phyloP scores from a whole-genome alignment of 192 early-diverging fungal species.

The Helicostylum pulchrum region DNA sequence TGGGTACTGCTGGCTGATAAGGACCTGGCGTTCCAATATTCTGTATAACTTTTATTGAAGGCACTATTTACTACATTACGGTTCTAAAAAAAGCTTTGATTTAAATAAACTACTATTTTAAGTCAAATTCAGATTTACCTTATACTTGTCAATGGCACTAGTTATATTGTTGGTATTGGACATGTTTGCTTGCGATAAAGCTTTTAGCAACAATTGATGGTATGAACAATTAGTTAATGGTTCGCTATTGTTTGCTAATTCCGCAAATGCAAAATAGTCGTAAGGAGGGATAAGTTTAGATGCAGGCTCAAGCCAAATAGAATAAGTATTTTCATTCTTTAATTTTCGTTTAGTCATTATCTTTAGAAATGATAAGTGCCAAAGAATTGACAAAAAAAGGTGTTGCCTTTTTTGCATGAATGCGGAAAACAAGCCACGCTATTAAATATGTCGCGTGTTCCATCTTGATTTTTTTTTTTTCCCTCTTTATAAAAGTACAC shows the following conservation, averaged over 20 bases:
- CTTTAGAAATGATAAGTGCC: not conserved
- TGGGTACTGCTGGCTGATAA: too few species aligned
- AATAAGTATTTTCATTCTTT: constrained; percentile 6
- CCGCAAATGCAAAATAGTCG: constrained; percentile 5
- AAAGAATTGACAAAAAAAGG: too few species aligned
- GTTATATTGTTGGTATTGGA: constrained; percentile 4
- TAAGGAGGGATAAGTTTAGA: not conserved
- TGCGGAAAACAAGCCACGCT: too few species aligned
- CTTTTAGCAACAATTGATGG: constrained; percentile 2
- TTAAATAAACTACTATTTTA: constrained; percentile 1
- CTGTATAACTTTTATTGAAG: too few species aligned
- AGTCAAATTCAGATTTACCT: constrained; percentile 5
- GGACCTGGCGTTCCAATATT: not conserved
- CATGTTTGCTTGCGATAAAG: not conserved
- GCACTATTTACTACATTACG: not conserved
- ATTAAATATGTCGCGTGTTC: too few species aligned
- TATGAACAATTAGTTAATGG: not conserved
- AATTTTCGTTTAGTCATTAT: constrained; percentile 4
- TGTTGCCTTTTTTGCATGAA: too few species aligned
- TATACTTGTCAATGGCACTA: not conserved
- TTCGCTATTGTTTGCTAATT: constrained; percentile 4
- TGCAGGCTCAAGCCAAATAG: constrained; percentile 3
- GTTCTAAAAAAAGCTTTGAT: not conserved
- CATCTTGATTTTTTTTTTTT: too few species aligned
- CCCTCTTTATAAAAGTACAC: constrained; percentile 4